phyloP scores from a whole-genome alignment of 768 basidiomycete species.

The Hygrocybe punicea region DNA sequence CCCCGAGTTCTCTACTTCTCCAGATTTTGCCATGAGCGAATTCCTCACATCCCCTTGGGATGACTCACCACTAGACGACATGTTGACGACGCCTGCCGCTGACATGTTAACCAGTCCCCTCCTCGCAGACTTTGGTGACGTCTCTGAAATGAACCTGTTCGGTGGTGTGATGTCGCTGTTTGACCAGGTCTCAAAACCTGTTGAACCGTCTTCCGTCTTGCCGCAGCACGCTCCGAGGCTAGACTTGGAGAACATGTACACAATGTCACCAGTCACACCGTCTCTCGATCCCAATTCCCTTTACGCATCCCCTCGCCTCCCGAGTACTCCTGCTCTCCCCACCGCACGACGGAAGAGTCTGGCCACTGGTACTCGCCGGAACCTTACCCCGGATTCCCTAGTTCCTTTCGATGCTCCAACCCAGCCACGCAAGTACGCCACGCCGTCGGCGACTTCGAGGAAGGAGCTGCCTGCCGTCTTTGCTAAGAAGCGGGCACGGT shows the following conservation, averaged over 20 bases:
- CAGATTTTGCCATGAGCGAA: constrained; percentile 30
- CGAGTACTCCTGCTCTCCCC: neutral
- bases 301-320: constrained; percentile 6
- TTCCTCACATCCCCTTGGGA: constrained; percentile 34
- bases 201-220: too few relatives aligned
- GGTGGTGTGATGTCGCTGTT: constrained; percentile 28
- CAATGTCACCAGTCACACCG: constrained; percentile 12
- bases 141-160: constrained; percentile 6
- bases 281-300: constrained; percentile 5
- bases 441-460: constrained; percentile 70
- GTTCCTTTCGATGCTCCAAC: constrained; percentile 76
- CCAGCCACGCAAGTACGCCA: constrained; percentile 69
- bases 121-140: constrained; percentile 12
- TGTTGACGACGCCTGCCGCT: constrained; percentile 38
- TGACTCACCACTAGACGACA: constrained; percentile 36
- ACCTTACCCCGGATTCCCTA: constrained; percentile 59
- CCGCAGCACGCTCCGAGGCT: neutral
- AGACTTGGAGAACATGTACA: constrained; percentile 1
- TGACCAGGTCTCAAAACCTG: constrained; percentile 6
- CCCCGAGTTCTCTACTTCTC: constrained; percentile 26
- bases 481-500: constrained; percentile 55
- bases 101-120: constrained; percentile 27
- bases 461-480: constrained; percentile 76
- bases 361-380: constrained; percentile 71
- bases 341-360: constrained; percentile 31